A percentile compares a stretch with the other conserved stretches of the same genome.
Evolutionary conservation across 495 filamentous ascomycete genomes (phyloP).

Genomic region (Penicillium desertorum): DNA sequence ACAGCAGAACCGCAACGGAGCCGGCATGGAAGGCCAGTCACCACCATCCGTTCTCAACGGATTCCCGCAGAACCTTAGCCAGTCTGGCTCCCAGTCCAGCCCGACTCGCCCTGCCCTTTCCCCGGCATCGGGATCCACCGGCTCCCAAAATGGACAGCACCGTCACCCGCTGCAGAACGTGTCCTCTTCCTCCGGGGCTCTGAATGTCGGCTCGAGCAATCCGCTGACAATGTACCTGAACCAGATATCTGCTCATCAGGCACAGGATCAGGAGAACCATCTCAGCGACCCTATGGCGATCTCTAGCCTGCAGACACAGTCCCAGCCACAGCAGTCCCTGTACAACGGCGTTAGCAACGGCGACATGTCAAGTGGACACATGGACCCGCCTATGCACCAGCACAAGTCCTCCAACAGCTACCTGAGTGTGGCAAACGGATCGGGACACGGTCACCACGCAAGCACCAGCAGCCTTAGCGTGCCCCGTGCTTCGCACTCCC

Average conservation of each 20-base stretch:
- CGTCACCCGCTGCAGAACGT: constrained; percentile 53
- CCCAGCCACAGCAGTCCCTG: constrained; percentile 55
- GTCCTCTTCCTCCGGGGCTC: constrained; percentile 64
- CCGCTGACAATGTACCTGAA: constrained; percentile 92
- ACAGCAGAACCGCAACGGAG: constrained; percentile 57
- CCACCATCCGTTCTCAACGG: constrained; percentile 53
- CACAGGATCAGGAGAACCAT: constrained; percentile 59
- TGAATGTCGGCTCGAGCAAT: constrained; percentile 79
- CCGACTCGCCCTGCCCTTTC: constrained; percentile 61
- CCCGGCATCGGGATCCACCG: constrained; percentile 56
- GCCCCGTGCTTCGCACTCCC: constrained; percentile 70
- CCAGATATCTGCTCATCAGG: constrained; percentile 77
- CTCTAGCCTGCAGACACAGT: constrained; percentile 62
- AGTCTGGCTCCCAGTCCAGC: constrained; percentile 66
- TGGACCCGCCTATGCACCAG: constrained; percentile 47
- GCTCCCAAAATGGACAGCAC: constrained; percentile 51
- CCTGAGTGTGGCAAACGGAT: constrained; percentile 67
- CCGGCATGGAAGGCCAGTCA: constrained; percentile 61
- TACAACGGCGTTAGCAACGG: constrained; percentile 51
- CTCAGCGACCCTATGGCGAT: constrained; percentile 51
- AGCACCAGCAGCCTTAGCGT: constrained; percentile 61
- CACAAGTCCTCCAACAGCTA: constrained; percentile 58
- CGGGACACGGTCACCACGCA: constrained; percentile 46
- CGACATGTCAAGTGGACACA: constrained; percentile 57
- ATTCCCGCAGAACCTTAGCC: constrained; percentile 51